phyloP scores from a whole-genome alignment of 2,329 filamentous ascomycete genomes.

The Fonsecaea pedrosoi region DNA sequence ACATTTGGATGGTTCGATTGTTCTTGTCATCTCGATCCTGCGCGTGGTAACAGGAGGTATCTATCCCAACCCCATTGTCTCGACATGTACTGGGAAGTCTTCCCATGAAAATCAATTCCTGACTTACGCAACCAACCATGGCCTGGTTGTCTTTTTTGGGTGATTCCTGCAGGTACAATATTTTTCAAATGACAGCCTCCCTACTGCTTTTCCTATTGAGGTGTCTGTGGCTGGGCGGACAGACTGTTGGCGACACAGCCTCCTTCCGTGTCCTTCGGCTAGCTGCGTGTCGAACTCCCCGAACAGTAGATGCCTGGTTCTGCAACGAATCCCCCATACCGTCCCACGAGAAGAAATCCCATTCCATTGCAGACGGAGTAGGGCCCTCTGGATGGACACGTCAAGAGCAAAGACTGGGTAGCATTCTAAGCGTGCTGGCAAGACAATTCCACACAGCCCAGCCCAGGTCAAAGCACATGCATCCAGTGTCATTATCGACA shows the following conservation, averaged over 20 bases:
- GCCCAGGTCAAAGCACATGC: slow-evolving; percentile 57
- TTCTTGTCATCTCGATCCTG: not conserved
- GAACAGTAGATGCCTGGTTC: not conserved
- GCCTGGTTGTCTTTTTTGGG: not conserved
- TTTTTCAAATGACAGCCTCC: not conserved
- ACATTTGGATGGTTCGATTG: not conserved
- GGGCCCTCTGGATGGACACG: slow-evolving; percentile 49
- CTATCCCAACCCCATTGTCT: not conserved
- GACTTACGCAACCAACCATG: not conserved
- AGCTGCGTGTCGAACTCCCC: not conserved
- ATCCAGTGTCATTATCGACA: slow-evolving; percentile 53
- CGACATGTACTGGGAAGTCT: not conserved
- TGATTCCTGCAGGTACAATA: not conserved
- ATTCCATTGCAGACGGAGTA: slow-evolving; percentile 46
- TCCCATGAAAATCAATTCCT: not conserved
- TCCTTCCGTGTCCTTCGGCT: not conserved
- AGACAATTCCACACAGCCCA: slow-evolving; percentile 58
- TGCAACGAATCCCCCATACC: slow-evolving; percentile 40
- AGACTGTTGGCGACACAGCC: not conserved
- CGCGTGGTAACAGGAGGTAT: not conserved
- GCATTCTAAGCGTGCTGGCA: slow-evolving; percentile 49
- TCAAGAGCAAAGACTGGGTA: slow-evolving; percentile 47
- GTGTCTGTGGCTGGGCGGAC: not conserved
- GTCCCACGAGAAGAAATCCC: slow-evolving; percentile 50
- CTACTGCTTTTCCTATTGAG: not conserved